Conservation (phyloP, 352 stramenopile genomes). For the Phytophthora hybrid region DNA sequence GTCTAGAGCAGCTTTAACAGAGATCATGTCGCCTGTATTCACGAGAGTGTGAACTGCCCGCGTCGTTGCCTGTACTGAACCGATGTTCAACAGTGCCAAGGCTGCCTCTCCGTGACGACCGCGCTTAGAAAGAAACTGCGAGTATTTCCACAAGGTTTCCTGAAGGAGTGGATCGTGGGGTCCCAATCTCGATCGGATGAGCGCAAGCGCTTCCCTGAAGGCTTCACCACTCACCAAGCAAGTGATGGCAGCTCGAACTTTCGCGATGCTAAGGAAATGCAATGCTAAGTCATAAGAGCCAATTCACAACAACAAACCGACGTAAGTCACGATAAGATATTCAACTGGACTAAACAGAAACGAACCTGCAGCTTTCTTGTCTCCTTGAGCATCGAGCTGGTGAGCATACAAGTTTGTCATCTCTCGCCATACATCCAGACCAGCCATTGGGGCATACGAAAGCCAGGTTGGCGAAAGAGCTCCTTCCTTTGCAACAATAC, state of each 20-base stretch:
- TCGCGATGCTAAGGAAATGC: slow-evolving; percentile 67
- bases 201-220: slow-evolving; percentile 65
- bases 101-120: slow-evolving; percentile 45
- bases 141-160: slow-evolving; percentile 50
- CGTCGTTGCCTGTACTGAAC: slow-evolving; percentile 26
- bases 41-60: slow-evolving; percentile 43
- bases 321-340: background rate
- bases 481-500: slow-evolving; percentile 60
- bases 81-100: slow-evolving; percentile 37
- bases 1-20: slow-evolving; percentile 44
- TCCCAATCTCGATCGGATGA: slow-evolving; percentile 57
- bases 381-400: slow-evolving; percentile 54
- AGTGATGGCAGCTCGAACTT: slow-evolving; percentile 57
- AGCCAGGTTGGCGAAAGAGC: slow-evolving; percentile 62
- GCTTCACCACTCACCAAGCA: slow-evolving; percentile 49
- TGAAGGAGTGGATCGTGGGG: slow-evolving; percentile 48
- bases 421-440: slow-evolving; percentile 76
- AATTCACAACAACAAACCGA: background rate
- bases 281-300: slow-evolving; percentile 39
- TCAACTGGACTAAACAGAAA: slow-evolving; percentile 2
- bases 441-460: slow-evolving; percentile 76
- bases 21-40: slow-evolving; percentile 41
- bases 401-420: slow-evolving; percentile 68
- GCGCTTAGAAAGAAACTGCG: slow-evolving; percentile 46
- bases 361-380: slow-evolving; percentile 58